These are phyloP conservation scores for Kluyveromyces sp. DNA, from an alignment of 1,139 yeast genomes.

Conservation along the genomic window DNA sequence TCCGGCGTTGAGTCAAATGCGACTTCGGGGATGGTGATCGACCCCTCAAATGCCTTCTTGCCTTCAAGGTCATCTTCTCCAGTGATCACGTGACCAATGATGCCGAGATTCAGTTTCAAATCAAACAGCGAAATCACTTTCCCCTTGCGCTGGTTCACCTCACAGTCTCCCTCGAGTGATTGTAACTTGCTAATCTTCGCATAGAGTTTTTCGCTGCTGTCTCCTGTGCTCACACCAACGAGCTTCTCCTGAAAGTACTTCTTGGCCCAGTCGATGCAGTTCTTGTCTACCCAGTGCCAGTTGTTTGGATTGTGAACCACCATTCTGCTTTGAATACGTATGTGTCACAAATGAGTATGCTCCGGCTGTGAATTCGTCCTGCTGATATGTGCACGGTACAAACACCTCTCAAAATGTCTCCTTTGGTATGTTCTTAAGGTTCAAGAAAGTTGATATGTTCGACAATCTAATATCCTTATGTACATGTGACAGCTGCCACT, in stretches of 20 bases:
- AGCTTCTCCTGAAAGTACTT: conserved; percentile 62
- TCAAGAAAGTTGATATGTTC: no score
- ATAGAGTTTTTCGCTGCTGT: conserved; percentile 32
- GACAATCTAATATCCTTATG: no score
- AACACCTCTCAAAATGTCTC: no score
- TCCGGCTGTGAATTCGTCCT: no score
- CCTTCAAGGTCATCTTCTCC: no score
- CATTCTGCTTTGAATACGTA: no score
- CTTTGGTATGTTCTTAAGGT: no score
- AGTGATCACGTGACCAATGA: conserved; percentile 47
- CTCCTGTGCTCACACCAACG: conserved; percentile 41
- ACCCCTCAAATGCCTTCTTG: conserved; percentile 46
- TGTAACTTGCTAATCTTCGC: conserved; percentile 50
- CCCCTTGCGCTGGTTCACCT: conserved; percentile 94
- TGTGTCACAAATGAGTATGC: no score
- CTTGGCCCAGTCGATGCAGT: conserved; percentile 87
- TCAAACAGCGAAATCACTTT: conserved; percentile 90
- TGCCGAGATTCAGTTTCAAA: conserved; percentile 57
- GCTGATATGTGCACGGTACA: no score
- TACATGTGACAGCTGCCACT: no score
- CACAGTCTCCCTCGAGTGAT: conserved; percentile 88
- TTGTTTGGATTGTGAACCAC: conserved; percentile 70
- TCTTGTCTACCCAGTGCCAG: conserved; percentile 99
- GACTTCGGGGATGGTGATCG: conserved; percentile 79
- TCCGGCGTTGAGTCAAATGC: conserved; percentile 88